Evolutionary conservation across 169 alveolate genomes (phyloP).

Genomic region (Cryptosporidium xiaoi): DNA sequence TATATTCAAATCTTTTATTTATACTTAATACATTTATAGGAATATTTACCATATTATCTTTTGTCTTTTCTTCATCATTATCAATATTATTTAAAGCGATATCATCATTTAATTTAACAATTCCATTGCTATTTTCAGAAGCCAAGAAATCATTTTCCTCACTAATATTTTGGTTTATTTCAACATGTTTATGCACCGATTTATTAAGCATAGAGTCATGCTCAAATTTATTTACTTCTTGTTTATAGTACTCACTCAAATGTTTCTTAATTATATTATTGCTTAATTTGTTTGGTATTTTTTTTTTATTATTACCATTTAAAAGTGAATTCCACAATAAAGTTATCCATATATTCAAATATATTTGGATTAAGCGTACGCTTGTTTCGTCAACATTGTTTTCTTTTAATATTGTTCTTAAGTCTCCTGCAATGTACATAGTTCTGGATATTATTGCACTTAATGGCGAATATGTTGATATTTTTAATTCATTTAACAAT

Average conservation of each 20-base stretch:
- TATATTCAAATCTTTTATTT: conserved; percentile 57
- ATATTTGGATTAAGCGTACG: conserved; percentile 41
- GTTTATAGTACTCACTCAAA: conserved; percentile 23
- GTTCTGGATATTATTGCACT: conserved; percentile 44
- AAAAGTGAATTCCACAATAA: conserved; percentile 38
- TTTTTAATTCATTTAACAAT: conserved; percentile 23
- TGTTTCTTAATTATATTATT: conserved; percentile 38
- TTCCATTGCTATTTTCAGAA: conserved; percentile 12
- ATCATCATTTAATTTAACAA: conserved; percentile 4
- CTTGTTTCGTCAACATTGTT: conserved; percentile 31
- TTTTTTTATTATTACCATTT: conserved; percentile 7
- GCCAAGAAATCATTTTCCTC: conserved; percentile 19
- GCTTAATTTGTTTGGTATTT: conserved; percentile 22
- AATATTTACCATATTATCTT: not conserved
- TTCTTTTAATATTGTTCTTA: conserved; percentile 26
- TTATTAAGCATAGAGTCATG: conserved; percentile 36
- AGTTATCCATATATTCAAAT: conserved; percentile 62
- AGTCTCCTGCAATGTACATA: conserved; percentile 69
- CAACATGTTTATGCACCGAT: conserved; percentile 50
- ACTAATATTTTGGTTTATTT: conserved; percentile 3
- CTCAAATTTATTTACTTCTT: conserved; percentile 63
- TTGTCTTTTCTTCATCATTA: not conserved
- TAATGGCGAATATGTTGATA: conserved; percentile 68
- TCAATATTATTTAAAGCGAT: conserved; percentile 6
- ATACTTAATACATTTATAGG: conserved; percentile 13